phyloP scores from a whole-genome alignment of 495 filamentous ascomycete species.

The Pyronema domesticum region DNA sequence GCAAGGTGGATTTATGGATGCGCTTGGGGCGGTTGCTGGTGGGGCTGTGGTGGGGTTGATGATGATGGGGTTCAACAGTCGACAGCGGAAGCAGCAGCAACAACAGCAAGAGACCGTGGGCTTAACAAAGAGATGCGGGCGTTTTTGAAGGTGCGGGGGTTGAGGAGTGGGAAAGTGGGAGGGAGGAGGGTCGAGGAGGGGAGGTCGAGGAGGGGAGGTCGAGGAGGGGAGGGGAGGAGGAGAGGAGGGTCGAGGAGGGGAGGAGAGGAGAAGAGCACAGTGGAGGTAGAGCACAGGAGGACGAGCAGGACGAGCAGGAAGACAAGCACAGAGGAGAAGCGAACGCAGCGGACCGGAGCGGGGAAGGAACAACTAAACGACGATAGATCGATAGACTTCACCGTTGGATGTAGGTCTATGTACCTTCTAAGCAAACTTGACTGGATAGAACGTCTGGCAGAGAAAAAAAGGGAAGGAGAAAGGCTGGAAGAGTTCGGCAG shows the following conservation, averaged over 20 bases:
- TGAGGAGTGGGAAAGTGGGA: constrained; percentile 9
- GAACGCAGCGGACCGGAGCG: too few relatives aligned
- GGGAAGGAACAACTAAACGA: too few relatives aligned
- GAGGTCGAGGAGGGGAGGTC: constrained; percentile 5
- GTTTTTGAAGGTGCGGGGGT: constrained; percentile 2
- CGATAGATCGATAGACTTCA: too few relatives aligned
- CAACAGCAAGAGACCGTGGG: too few relatives aligned
- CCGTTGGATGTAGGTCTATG: too few relatives aligned
- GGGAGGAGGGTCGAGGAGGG: constrained; percentile 5
- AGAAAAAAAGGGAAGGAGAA: too few relatives aligned
- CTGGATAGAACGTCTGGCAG: too few relatives aligned
- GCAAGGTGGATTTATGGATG: too few relatives aligned
- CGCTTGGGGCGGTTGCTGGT: background rate
- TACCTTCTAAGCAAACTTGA: too few relatives aligned
- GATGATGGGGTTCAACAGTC: background rate
- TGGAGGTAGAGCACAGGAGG: constrained; percentile 5
- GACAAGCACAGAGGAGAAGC: too few relatives aligned
- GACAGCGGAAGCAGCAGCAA: background rate
- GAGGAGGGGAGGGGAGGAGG: constrained; percentile 14
- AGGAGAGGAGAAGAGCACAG: constrained; percentile 7
- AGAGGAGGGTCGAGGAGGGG: constrained; percentile 10
- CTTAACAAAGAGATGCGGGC: background rate
- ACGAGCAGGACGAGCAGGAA: background rate
- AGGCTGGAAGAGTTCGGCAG: too few relatives aligned
- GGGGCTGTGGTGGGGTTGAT: background rate